Percentiles rank a stretch among this genome's conserved stretches.
Evolutionary conservation across 306 rosid genomes (phyloP).

Genomic region (Lathyrus tuberosus): DNA sequence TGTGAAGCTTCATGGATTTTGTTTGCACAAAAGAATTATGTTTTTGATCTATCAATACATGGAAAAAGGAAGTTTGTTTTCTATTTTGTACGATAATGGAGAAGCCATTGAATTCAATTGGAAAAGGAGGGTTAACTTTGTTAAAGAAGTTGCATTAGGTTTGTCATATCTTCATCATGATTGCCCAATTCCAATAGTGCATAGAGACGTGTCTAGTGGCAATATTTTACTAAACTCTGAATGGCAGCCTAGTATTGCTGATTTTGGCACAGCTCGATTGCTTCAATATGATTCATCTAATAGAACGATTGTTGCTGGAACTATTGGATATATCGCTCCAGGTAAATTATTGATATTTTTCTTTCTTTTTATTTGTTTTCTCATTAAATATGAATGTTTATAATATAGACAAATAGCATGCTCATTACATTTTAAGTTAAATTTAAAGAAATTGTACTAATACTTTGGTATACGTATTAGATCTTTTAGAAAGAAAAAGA

Average conservation of each 20-base stretch:
- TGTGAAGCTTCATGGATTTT: conserved; percentile 34
- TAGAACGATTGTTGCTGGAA: conserved; percentile 31
- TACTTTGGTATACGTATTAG: no score
- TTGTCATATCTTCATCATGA: conserved; percentile 39
- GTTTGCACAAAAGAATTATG: conserved; percentile 30
- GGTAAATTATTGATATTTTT: no score
- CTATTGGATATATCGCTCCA: conserved; percentile 34
- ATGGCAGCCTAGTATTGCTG: conserved; percentile 16
- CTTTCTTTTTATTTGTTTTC: no score
- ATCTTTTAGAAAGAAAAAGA: no score
- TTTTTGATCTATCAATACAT: conserved; percentile 31
- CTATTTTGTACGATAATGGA: no score
- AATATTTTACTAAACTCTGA: conserved; percentile 19
- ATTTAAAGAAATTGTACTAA: no score
- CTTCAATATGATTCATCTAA: conserved; percentile 29
- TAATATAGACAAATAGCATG: no score
- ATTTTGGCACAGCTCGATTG: conserved; percentile 23
- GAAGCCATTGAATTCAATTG: no score
- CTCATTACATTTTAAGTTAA: no score
- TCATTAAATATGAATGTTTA: no score
- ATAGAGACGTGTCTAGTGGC: conserved; percentile 21
- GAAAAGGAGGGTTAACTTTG: no score
- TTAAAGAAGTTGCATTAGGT: conserved; percentile 38
- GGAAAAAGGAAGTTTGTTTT: conserved; percentile 38
- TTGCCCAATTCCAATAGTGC: conserved; percentile 18